phyloP scores from a whole-genome alignment of 2,329 filamentous ascomycete species.

The Karstenula rhodostoma region DNA sequence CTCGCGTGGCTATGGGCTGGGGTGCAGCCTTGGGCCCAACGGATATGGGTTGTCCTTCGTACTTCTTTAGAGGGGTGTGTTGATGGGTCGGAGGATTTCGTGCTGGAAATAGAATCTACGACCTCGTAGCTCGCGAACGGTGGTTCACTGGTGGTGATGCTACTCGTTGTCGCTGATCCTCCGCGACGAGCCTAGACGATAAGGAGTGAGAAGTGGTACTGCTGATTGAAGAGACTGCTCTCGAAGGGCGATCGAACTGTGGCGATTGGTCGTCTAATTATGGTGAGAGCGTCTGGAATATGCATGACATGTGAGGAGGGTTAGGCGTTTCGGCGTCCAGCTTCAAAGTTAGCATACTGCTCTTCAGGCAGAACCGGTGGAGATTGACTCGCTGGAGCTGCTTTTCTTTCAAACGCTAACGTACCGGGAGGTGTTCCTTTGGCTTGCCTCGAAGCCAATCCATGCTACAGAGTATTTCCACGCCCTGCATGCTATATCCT shows the following conservation, averaged over 20 bases:
- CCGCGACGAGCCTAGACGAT: background rate
- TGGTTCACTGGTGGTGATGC: background rate
- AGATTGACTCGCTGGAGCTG: no score
- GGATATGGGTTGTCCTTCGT: constrained; percentile 5
- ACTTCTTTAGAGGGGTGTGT: background rate
- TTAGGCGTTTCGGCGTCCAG: no score
- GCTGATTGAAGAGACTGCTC: background rate
- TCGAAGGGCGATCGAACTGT: background rate
- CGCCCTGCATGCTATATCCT: no score
- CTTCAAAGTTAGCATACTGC: no score
- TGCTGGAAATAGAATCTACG: background rate
- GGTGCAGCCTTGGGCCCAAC: background rate
- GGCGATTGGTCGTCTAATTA: background rate
- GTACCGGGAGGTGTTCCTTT: no score
- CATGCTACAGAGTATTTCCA: no score
- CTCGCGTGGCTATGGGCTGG: constrained; percentile 4
- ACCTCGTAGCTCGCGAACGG: background rate
- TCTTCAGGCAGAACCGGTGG: no score
- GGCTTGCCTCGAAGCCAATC: no score
- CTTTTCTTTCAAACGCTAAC: no score
- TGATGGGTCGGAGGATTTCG: background rate
- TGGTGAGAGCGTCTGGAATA: background rate
- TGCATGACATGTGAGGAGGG: no score
- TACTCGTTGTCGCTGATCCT: background rate
- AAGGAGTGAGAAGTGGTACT: background rate